Evolutionary conservation across 805 yeast species (phyloP).

Genomic region (Pichia exigua): DNA sequence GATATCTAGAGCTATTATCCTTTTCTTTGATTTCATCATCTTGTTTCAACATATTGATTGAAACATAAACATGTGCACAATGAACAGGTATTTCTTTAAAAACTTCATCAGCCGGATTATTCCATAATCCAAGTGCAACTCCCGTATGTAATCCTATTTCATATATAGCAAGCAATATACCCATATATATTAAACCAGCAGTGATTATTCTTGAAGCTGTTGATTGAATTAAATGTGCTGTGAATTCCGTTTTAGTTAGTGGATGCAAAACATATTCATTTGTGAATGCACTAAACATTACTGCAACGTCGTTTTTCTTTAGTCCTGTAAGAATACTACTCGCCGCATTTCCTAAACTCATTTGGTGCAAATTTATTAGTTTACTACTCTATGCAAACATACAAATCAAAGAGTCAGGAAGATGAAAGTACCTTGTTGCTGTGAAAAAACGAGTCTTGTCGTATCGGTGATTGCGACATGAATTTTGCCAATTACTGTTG

Average conservation of each 20-base stretch:
- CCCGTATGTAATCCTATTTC: conserved; percentile 21
- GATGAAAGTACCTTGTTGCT: not conserved
- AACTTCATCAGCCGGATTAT: conserved; percentile 38
- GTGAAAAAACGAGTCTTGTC: not conserved
- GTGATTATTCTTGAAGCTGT: conserved; percentile 21
- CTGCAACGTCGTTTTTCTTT: not conserved
- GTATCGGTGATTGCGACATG: not conserved
- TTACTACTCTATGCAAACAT: not conserved
- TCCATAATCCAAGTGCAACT: conserved; percentile 21
- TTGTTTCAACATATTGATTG: conserved; percentile 35
- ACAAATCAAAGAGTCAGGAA: not conserved
- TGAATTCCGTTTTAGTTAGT: conserved; percentile 13
- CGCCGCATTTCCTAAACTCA: not conserved
- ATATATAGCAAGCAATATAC: conserved; percentile 17
- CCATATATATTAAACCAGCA: conserved; percentile 18
- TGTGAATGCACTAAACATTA: conserved; percentile 6
- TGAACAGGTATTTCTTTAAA: conserved; percentile 70
- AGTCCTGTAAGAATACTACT: not conserved
- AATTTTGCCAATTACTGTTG: not conserved
- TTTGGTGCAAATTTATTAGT: not conserved
- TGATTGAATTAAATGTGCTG: conserved; percentile 18
- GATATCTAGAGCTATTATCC: conserved; percentile 1
- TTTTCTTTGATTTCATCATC: conserved; percentile 10
- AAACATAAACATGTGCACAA: conserved; percentile 64
- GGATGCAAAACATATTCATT: conserved; percentile 11